phyloP scores from a whole-genome alignment of 2,329 filamentous ascomycete species.

The Epichloe brachyelytri region DNA sequence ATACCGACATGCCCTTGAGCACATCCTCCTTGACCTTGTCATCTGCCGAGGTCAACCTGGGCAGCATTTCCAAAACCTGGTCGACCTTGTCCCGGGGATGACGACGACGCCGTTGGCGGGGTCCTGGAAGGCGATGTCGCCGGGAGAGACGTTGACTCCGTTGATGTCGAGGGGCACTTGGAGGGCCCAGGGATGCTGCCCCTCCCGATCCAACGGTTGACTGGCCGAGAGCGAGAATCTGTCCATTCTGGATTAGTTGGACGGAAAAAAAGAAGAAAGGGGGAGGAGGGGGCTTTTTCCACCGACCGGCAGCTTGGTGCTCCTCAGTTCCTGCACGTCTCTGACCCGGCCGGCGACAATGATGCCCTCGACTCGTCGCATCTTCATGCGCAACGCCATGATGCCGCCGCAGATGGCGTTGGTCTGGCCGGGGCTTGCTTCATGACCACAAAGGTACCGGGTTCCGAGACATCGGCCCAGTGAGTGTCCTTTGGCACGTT shows the following conservation, averaged over 20 bases:
- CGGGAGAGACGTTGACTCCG: constrained; percentile 31
- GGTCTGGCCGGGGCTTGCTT: constrained; percentile 51
- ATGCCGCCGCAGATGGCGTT: constrained; percentile 68
- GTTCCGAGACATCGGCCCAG: constrained; percentile 52
- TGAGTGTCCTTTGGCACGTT: constrained; percentile 49
- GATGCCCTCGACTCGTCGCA: constrained; percentile 44
- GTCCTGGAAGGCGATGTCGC: constrained; percentile 60
- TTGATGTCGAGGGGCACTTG: constrained; percentile 31
- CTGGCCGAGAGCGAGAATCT: constrained; percentile 43
- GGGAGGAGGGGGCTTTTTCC: background rate
- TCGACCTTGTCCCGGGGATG: constrained; percentile 50
- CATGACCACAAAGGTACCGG: constrained; percentile 51
- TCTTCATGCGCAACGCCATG: constrained; percentile 57
- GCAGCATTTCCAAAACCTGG: constrained; percentile 48
- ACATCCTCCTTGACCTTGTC: constrained; percentile 53
- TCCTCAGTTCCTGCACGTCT: constrained; percentile 48
- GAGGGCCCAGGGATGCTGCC: constrained; percentile 41
- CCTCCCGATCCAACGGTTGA: constrained; percentile 46
- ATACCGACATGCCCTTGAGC: constrained; percentile 44
- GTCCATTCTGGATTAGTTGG: background rate
- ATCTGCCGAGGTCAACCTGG: constrained; percentile 36
- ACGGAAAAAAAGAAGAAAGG: too few relatives aligned
- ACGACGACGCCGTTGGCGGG: constrained; percentile 55
- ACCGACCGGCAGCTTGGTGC: constrained; percentile 39
- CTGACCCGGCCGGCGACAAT: constrained; percentile 57